Evolutionary conservation across 306 rosid genomes (phyloP).

Genomic region (Heteromeles arbutifolia): DNA sequence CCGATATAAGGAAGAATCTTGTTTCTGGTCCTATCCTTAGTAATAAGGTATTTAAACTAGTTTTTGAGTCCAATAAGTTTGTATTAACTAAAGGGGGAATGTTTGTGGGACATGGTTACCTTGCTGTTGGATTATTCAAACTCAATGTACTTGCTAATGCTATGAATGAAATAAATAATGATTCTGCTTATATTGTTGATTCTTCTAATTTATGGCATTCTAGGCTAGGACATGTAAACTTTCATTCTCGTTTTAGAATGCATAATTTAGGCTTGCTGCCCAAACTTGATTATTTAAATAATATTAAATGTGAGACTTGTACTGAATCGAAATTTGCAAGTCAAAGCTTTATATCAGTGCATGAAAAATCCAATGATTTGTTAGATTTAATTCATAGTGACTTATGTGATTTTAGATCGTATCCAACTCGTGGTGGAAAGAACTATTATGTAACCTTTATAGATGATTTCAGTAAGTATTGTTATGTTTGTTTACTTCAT

Average conservation of each 20-base stretch:
- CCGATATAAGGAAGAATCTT: neutral
- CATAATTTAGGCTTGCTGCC: neutral
- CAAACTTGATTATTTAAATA: neutral
- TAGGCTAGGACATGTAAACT: neutral
- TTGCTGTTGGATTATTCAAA: neutral
- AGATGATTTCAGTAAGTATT: neutral
- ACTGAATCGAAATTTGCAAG: neutral
- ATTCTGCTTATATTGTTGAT: too few relatives aligned
- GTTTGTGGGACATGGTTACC: too few relatives aligned
- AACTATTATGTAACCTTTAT: neutral
- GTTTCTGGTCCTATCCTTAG: neutral
- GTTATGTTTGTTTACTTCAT: neutral
- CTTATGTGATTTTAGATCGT: neutral
- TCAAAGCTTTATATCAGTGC: neutral
- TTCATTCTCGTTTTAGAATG: neutral
- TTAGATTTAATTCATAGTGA: neutral
- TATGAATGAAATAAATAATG: neutral
- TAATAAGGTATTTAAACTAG: neutral
- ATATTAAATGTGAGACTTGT: neutral
- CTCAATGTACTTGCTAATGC: neutral
- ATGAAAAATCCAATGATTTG: neutral
- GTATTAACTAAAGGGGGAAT: neutral
- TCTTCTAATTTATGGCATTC: neutral
- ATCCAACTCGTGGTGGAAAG: neutral
- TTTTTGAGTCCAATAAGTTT: neutral